Evolutionary conservation across 495 filamentous ascomycete genomes (phyloP), one percentile per base, ranked within the genome.

Genomic region (Podospora conica): DNA sequence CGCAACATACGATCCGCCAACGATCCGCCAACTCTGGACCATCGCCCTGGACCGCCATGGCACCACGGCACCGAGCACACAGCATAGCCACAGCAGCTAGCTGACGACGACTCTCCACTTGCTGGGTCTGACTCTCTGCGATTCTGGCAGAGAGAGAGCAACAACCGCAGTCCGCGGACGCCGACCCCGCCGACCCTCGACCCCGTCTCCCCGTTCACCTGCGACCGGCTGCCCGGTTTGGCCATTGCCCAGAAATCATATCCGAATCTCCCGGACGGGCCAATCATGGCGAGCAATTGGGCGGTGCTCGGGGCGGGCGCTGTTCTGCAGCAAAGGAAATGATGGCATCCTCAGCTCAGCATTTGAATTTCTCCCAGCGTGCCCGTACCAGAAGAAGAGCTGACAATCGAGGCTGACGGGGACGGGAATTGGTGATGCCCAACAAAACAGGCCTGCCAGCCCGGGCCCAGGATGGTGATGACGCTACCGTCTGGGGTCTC

Each of bases 1-100:
- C 40, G n/a, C 40, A 48, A 48, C 40, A n/a, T n/a, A 6, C 18
- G 15, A n/a, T 8, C 31, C 33, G 33, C 15, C 28, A 31, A 9
- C 9, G 29, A 12, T 11, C 3, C 29, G 29, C 10, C 9, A 31
- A 3, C 29, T 48, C 18, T 48, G 40, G 40, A 48, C 29, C 29
- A 33, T 48, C 40, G n/a, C n/a, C n/a, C n/a, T n/a, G n/a, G n/a
- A n/a, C n/a, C n/a, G n/a, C n/a, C 40, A 48, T 48, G 6, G 40
- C 40, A 48, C 33, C 21, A 55, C 67, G n/a, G n/a, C n/a, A n/a
- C n/a, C n/a, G n/a, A 58, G 58, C 67, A 48, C 58, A 64, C 65
- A 40, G 40, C 40, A 48, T 48, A 48, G 40, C 40, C 40, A 48
- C 40, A 48, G 3, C 40, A 48, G 40, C 15, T 15, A 48, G 40